Conservation (phyloP, 169 alveolate genomes). For the Plasmodium blacklocki region DNA sequence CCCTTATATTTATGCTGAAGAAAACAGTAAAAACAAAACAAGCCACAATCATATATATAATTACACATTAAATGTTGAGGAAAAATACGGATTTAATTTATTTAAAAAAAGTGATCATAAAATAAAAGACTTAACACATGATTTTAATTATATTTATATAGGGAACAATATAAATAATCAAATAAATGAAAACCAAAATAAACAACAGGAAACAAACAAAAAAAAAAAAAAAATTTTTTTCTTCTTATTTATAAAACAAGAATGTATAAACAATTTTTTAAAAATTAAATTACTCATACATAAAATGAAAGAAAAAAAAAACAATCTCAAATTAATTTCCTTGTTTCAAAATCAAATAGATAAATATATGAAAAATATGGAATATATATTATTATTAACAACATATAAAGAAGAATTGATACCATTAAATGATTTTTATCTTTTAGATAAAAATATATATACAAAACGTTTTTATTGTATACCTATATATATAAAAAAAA, state of each 20-base stretch:
- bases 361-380: constrained; percentile 55
- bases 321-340: constrained; percentile 60
- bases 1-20: too few relatives aligned
- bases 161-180: constrained; percentile 17
- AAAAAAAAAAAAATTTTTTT: constrained; percentile 8
- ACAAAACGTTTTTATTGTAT: constrained; percentile 57
- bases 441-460: constrained; percentile 58
- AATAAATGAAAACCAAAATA: too few relatives aligned
- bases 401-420: constrained; percentile 67
- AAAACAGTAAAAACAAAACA: neutral
- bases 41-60: constrained; percentile 6
- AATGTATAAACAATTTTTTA: constrained; percentile 50
- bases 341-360: constrained; percentile 65
- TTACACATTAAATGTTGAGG: constrained; percentile 23
- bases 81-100: constrained; percentile 71
- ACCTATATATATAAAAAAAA: constrained; percentile 71
- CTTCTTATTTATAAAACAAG: constrained; percentile 64
- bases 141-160: constrained; percentile 69
- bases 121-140: constrained; percentile 61
- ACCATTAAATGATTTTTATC: constrained; percentile 62
- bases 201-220: neutral
- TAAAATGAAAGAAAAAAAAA: constrained; percentile 40
- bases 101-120: constrained; percentile 65
- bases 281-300: constrained; percentile 57
- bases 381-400: constrained; percentile 50